A percentile compares a stretch with the other conserved stretches of the same genome.
Conservation (phyloP, 2,329 filamentous ascomycete genomes). For the Rhynchosporium agropyri region DNA sequence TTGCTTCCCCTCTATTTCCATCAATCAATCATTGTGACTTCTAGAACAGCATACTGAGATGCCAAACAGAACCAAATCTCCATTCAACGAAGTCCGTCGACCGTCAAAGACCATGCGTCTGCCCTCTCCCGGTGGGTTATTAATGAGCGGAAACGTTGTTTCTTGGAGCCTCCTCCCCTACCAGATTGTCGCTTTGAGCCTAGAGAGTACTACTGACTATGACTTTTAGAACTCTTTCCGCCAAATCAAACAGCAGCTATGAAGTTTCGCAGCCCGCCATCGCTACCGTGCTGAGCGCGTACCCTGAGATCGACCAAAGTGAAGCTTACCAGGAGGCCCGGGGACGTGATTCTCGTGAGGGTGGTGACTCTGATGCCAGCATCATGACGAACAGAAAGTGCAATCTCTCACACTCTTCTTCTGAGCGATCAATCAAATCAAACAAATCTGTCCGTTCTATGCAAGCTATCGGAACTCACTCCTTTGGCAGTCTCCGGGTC, state of each 20-base stretch:
- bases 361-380: slow-evolving; percentile 25
- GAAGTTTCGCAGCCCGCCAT: slow-evolving; percentile 20
- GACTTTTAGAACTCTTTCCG: slow-evolving; percentile 26
- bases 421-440: slow-evolving; percentile 40
- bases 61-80: slow-evolving; percentile 32
- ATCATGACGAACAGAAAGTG: slow-evolving; percentile 25
- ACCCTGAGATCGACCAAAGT: slow-evolving; percentile 11
- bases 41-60: not conserved
- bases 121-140: slow-evolving; percentile 24
- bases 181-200: not conserved
- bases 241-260: slow-evolving; percentile 32
- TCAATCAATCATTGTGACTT: not conserved
- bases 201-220: not conserved
- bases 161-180: not conserved
- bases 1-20: not conserved
- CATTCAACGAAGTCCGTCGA: slow-evolving; percentile 35
- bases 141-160: not conserved
- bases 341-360: slow-evolving; percentile 16
- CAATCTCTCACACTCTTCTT: slow-evolving; percentile 35
- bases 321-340: slow-evolving; percentile 11
- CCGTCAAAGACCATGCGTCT: slow-evolving; percentile 30
- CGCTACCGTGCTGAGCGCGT: slow-evolving; percentile 18
- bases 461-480: slow-evolving; percentile 43
- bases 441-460: slow-evolving; percentile 43
- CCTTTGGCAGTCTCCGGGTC: slow-evolving; percentile 49